A percentile compares a stretch with the other conserved stretches of the same genome.
Evolutionary conservation across 73 alveolate species (phyloP).

Genomic region (Loxodes magnus): DNA sequence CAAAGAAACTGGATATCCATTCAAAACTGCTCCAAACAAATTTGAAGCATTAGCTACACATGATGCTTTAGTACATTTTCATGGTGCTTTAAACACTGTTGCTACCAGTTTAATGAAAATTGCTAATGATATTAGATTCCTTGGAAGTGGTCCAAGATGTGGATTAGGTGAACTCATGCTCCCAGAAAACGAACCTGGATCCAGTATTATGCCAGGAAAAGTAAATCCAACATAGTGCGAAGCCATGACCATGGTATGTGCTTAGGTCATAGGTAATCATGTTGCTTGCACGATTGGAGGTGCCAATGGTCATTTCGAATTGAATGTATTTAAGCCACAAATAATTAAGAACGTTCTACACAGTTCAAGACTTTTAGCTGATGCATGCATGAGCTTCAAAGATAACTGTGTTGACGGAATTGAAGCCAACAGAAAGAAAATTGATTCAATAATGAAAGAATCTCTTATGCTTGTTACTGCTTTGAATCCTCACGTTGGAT

Average conservation of each 20-base stretch:
- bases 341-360: slow-evolving; percentile 87
- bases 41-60: slow-evolving; percentile 91
- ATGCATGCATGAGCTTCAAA: slow-evolving; percentile 70
- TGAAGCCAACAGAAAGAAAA: slow-evolving; percentile 62
- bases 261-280: slow-evolving; percentile 90
- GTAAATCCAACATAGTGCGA: slow-evolving; percentile 98
- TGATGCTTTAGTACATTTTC: slow-evolving; percentile 84
- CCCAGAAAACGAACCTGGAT: slow-evolving; percentile 99
- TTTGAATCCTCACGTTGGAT: slow-evolving; percentile 90
- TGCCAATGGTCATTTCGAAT: slow-evolving; percentile 95
- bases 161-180: slow-evolving; percentile 94
- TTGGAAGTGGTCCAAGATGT: slow-evolving; percentile 99
- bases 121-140: slow-evolving; percentile 95
- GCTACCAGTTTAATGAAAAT: slow-evolving; percentile 92
- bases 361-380: slow-evolving; percentile 75
- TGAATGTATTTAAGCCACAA: slow-evolving; percentile 98
- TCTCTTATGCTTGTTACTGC: slow-evolving; percentile 97
- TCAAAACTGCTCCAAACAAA: slow-evolving; percentile 75
- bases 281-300: slow-evolving; percentile 92
- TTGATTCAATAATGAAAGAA: slow-evolving; percentile 55
- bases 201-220: slow-evolving; percentile 98
- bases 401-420: slow-evolving; percentile 61
- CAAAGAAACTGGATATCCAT: slow-evolving; percentile 84
- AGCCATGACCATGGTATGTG: slow-evolving; percentile 95
- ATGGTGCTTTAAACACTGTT: slow-evolving; percentile 85